Evolutionary conservation across 148 eudicot genomes (phyloP).

Genomic region (Salicornia ramosissima): DNA sequence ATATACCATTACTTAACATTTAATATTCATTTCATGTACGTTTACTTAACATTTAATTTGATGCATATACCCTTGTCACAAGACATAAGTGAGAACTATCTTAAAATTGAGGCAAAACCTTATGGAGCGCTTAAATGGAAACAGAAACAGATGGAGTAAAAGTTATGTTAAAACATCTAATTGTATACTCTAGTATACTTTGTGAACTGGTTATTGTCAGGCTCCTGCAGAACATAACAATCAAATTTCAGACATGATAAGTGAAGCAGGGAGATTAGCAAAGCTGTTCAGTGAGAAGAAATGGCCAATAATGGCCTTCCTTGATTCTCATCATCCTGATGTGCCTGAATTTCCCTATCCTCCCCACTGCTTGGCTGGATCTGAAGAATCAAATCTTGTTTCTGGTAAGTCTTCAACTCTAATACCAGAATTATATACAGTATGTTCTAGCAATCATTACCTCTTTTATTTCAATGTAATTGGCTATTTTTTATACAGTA

Average conservation of each 20-base stretch:
- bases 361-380: slow-evolving; percentile 82
- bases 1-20: too few species aligned
- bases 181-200: too few species aligned
- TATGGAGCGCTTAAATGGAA: too few species aligned
- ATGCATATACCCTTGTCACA: too few species aligned
- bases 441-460: neutral
- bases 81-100: too few species aligned
- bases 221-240: slow-evolving; percentile 63
- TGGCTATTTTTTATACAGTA: too few species aligned
- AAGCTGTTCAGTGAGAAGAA: slow-evolving; percentile 55
- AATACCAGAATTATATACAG: neutral
- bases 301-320: slow-evolving; percentile 79
- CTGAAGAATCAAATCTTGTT: slow-evolving; percentile 76
- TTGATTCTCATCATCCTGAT: slow-evolving; percentile 84
- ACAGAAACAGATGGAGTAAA: too few species aligned
- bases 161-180: too few species aligned
- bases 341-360: slow-evolving; percentile 90
- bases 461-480: too few species aligned
- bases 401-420: slow-evolving; percentile 39
- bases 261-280: slow-evolving; percentile 59
- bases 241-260: slow-evolving; percentile 73
- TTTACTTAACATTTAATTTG: too few species aligned
- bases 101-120: too few species aligned
- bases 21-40: too few species aligned
- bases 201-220: slow-evolving; percentile 17